phyloP scores from a whole-genome alignment of 2,329 filamentous ascomycete species.

The Sclerotinia spermophila region DNA sequence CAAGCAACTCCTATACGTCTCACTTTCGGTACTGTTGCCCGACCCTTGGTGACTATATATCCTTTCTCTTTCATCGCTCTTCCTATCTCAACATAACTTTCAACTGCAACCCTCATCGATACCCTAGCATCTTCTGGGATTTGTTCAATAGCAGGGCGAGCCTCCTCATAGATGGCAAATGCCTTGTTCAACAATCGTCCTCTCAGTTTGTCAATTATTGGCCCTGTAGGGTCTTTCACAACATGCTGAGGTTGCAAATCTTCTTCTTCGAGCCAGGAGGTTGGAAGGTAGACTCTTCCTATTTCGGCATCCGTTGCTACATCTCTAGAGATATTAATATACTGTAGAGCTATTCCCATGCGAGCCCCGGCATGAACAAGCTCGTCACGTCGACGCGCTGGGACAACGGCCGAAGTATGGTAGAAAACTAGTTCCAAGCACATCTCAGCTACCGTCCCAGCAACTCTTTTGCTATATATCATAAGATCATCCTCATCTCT shows the following conservation, averaged over 20 bases:
- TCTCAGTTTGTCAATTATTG: constrained; percentile 49
- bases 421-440: constrained; percentile 64
- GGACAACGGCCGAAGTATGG: constrained; percentile 40
- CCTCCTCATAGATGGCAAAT: constrained; percentile 55
- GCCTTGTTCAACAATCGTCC: constrained; percentile 55
- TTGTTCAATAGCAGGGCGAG: constrained; percentile 54
- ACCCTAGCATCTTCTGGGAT: constrained; percentile 58
- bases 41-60: constrained; percentile 42
- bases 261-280: constrained; percentile 57
- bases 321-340: constrained; percentile 73
- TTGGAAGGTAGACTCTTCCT: constrained; percentile 65
- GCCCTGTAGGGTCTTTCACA: constrained; percentile 47
- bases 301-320: constrained; percentile 64
- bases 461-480: constrained; percentile 63
- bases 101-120: constrained; percentile 65
- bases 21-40: constrained; percentile 44
- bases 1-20: constrained; percentile 55
- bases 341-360: constrained; percentile 74
- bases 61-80: constrained; percentile 49
- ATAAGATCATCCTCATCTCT: constrained; percentile 55
- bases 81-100: constrained; percentile 75
- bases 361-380: constrained; percentile 55
- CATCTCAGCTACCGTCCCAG: constrained; percentile 67
- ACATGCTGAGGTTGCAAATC: constrained; percentile 53
- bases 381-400: constrained; percentile 36